phyloP scores from a whole-genome alignment of 768 basidiomycete genomes.

The Clitopilus hobsonii region DNA sequence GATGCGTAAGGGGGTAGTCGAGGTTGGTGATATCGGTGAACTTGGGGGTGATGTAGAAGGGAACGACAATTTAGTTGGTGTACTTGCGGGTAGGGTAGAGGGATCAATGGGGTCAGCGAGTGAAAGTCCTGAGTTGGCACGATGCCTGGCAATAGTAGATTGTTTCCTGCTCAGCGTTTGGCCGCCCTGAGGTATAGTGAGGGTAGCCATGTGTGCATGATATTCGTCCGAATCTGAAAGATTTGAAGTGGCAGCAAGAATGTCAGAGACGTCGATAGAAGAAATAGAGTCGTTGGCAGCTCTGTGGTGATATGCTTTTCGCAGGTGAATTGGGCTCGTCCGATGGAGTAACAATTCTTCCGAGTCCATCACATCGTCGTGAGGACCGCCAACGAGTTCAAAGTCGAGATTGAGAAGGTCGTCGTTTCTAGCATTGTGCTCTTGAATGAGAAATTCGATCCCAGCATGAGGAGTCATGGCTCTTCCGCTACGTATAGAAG shows the following conservation, averaged over 20 bases:
- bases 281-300: conserved; percentile 6
- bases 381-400: too few species aligned
- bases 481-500: conserved; percentile 2
- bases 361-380: neutral
- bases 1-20: neutral
- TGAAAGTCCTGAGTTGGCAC: conserved; percentile 1
- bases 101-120: conserved; percentile 25
- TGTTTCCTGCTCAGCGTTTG: neutral
- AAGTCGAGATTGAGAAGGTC: neutral
- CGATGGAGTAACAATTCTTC: neutral
- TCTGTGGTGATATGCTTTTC: conserved; percentile 10
- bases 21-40: neutral
- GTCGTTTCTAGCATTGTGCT: neutral
- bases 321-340: conserved; percentile 6
- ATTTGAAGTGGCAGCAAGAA: neutral
- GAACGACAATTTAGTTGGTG: neutral
- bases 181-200: neutral
- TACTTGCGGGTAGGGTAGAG: conserved; percentile 1
- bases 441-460: neutral
- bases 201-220: neutral
- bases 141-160: neutral
- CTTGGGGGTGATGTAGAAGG: neutral
- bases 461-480: conserved; percentile 1
- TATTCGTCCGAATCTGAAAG: neutral
- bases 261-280: conserved; percentile 1